Evolutionary conservation across 768 basidiomycete species (phyloP).

Genomic region (Rhodotorula sphaerocarpa): DNA sequence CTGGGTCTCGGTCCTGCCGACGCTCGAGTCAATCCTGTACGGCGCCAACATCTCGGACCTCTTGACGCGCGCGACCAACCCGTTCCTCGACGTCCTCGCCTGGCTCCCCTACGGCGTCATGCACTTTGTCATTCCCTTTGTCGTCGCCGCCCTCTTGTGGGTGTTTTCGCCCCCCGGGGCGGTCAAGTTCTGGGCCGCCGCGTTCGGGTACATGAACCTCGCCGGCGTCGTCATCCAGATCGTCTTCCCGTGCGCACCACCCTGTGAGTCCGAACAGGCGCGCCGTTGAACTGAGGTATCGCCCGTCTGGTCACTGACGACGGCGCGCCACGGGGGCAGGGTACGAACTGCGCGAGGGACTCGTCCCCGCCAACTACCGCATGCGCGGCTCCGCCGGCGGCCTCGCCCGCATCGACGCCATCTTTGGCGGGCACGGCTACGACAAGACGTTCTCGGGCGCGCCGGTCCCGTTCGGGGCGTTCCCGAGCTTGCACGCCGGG

Average conservation of each 20-base stretch:
- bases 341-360: constrained; percentile 95
- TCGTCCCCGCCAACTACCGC: constrained; percentile 84
- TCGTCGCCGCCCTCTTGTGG: constrained; percentile 79
- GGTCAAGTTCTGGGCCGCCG: constrained; percentile 72
- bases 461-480: constrained; percentile 92
- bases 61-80: constrained; percentile 87
- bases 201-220: constrained; percentile 89
- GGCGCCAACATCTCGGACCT: constrained; percentile 97
- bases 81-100: constrained; percentile 80
- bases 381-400: constrained; percentile 92
- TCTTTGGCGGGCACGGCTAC: constrained; percentile 71
- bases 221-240: constrained; percentile 80
- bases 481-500: constrained; percentile 85
- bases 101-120: constrained; percentile 96
- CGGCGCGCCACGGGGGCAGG: constrained; percentile 47
- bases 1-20: constrained; percentile 85
- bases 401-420: constrained; percentile 77
- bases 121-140: constrained; percentile 79
- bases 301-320: neutral
- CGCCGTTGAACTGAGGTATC: neutral
- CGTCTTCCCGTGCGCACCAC: constrained; percentile 82
- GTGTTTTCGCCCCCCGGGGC: constrained; percentile 68
- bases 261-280: constrained; percentile 52
- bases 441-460: constrained; percentile 71
- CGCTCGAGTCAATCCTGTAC: constrained; percentile 87